Conservation (phyloP, 371 early-diverging fungal species). For the Fennellomyces sp. region DNA sequence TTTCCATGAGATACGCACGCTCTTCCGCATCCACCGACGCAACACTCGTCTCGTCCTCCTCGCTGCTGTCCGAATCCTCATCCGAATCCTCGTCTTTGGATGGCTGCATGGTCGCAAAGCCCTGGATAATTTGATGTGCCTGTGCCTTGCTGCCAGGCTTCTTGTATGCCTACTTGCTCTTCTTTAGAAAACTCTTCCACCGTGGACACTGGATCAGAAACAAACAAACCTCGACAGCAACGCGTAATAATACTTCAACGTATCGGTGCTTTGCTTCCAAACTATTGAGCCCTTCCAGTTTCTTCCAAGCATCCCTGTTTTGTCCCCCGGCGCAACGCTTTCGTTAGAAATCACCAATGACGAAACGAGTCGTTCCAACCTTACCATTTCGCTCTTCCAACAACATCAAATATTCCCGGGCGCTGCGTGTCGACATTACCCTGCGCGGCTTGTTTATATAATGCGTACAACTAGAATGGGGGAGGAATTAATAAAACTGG, state of each 20-base stretch:
- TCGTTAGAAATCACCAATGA: background rate
- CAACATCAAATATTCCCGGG: slow-evolving; percentile 53
- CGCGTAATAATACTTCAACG: slow-evolving; percentile 29
- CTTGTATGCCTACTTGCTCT: slow-evolving; percentile 31
- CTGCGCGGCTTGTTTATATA: slow-evolving; percentile 47
- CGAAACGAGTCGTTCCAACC: background rate
- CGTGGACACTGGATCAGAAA: too few relatives aligned
- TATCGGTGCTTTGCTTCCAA: slow-evolving; percentile 36
- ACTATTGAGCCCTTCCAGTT: slow-evolving; percentile 18
- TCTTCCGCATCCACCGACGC: slow-evolving; percentile 32
- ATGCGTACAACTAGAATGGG: slow-evolving; percentile 38
- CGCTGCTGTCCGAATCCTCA: background rate
- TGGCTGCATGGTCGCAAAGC: slow-evolving; percentile 34
- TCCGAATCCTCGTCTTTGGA: slow-evolving; percentile 19
- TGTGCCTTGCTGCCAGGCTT: slow-evolving; percentile 43
- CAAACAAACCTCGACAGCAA: slow-evolving; percentile 19
- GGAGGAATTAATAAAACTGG: background rate
- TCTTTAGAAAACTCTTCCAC: too few relatives aligned
- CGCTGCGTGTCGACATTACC: slow-evolving; percentile 38
- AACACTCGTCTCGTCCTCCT: slow-evolving; percentile 15
- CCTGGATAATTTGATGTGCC: slow-evolving; percentile 49
- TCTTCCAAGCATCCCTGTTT: slow-evolving; percentile 31
- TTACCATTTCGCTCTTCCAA: slow-evolving; percentile 54
- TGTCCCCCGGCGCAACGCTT: too few relatives aligned
- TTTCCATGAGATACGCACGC: slow-evolving; percentile 24